Percentiles rank a stretch among this genome's conserved stretches.
phyloP scores from a whole-genome alignment of 768 basidiomycete species.

The Mycena polygramma region DNA sequence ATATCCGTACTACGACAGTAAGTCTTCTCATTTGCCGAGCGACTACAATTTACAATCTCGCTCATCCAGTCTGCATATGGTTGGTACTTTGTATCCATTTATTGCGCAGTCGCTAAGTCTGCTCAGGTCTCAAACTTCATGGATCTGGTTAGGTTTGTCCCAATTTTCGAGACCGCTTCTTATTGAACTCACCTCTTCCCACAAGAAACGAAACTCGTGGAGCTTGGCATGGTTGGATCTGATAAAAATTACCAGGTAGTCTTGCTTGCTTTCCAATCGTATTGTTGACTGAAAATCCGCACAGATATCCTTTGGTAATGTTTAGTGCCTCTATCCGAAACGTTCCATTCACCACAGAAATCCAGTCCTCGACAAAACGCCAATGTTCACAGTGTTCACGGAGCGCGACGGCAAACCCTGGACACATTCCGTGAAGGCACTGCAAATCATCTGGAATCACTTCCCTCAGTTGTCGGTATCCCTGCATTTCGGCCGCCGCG shows the following conservation, averaged over 20 bases:
- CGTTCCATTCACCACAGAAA: not conserved
- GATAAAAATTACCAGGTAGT: conserved; percentile 77
- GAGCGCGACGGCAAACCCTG: conserved; percentile 79
- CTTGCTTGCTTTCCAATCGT: conserved; percentile 4
- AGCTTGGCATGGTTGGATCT: conserved; percentile 86
- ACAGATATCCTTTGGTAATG: conserved; percentile 77
- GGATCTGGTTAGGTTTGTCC: conserved; percentile 75
- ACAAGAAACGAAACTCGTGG: conserved; percentile 83
- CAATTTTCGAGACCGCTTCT: not conserved
- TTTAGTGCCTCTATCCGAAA: not conserved
- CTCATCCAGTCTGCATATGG: conserved; percentile 80
- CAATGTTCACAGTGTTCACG: conserved; percentile 91
- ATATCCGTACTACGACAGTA: conserved; percentile 87
- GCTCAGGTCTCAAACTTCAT: conserved; percentile 85
- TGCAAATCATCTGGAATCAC: conserved; percentile 90
- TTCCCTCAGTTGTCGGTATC: conserved; percentile 80
- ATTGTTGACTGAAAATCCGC: conserved; percentile 9
- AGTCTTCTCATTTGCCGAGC: conserved; percentile 35
- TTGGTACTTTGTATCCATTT: conserved; percentile 41
- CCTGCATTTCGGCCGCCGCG: conserved; percentile 28
- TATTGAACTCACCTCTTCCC: not conserved
- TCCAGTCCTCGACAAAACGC: conserved; percentile 84
- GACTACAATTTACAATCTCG: not conserved
- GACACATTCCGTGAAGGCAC: conserved; percentile 85
- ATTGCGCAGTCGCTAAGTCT: not conserved